Base-by-base conservation (phyloP, 805 yeast species). In the Tetrapisispora pingtungensis region DNA sequence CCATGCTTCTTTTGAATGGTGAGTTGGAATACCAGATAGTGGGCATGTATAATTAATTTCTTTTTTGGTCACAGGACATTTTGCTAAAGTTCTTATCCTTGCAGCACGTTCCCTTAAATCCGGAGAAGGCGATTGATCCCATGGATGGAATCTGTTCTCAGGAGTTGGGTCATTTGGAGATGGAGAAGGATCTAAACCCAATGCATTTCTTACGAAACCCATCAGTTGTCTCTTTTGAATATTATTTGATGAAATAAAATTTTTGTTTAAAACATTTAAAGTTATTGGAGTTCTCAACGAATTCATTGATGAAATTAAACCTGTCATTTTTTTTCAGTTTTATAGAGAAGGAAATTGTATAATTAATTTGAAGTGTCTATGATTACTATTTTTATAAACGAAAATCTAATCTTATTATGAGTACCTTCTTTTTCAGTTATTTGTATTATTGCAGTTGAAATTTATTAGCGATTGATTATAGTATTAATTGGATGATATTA, bases 11-110 rank as follows among this genome's bases (percentile, higher is more conserved):
- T 74, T 73, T 18, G 86, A 80, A 59, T 86, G 94, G 63, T 93
- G 98, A 4, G 98, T 93, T 20, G 99, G 98, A 41, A 93, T 88
- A 2, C 98, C 98, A 4, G 96, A 84, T 45, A 75, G 68, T 1
- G 98, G 98, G 67, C 97, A 93, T 1, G 89, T 85, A 62, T 73
- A 93, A 52, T 81, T 73, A 47, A 93, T 85, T 38, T 83, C 81
- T 50, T 80, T 75, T 17, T 78, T 72, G 0, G 97, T 89, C 12
- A 89, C 93, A 0, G 97, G 97, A 63, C 97, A 90, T 57, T 77
- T 75, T 10, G 96, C 96, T 49, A 80, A 73, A 4, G 95, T 82
- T 59, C 89, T 76, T 49, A 90, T 93, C 46, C 81, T 78, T 18
- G 95, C 96, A 1, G 97, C 97, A 49, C 97, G 74, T 52, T 86